Percentiles rank a stretch among this genome's conserved stretches.
phyloP scores from a whole-genome alignment of 495 filamentous ascomycete species.

The Neurospora tetrasperma region DNA sequence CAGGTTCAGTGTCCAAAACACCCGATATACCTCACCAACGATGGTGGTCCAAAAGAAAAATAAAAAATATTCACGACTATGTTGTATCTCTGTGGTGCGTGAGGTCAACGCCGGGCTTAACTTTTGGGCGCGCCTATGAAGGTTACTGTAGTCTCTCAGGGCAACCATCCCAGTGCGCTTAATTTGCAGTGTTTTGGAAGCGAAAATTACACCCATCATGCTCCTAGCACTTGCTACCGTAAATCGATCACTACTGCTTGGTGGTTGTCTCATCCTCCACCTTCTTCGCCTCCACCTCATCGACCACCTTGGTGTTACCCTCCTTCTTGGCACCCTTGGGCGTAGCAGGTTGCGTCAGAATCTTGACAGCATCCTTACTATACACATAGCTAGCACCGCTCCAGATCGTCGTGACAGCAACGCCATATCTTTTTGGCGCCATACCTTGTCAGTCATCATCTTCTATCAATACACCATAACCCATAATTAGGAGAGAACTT shows the following conservation, averaged over 20 bases:
- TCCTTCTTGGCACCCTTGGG: background rate
- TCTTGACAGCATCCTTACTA: constrained; percentile 72
- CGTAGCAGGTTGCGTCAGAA: constrained; percentile 42
- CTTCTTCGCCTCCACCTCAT: background rate
- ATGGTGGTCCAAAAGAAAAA: too few species aligned
- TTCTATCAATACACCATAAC: background rate
- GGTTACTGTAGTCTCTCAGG: background rate
- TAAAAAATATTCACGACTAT: background rate
- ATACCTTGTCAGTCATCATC: background rate
- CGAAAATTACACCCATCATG: background rate
- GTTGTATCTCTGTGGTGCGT: background rate
- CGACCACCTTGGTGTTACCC: background rate
- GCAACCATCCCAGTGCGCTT: background rate
- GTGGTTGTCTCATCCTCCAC: background rate
- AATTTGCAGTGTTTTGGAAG: background rate
- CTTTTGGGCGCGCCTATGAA: background rate
- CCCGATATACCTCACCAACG: too few species aligned
- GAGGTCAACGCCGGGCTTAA: background rate
- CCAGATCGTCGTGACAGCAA: constrained; percentile 74
- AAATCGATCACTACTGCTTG: background rate
- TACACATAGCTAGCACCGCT: constrained; percentile 76
- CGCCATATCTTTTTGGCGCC: constrained; percentile 46
- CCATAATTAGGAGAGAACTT: constrained; percentile 27
- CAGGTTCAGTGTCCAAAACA: background rate
- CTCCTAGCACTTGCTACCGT: background rate